Percentiles rank a stretch among this genome's conserved stretches.
phyloP scores from a whole-genome alignment of 805 yeast species.

The Candida yuanshanica region DNA sequence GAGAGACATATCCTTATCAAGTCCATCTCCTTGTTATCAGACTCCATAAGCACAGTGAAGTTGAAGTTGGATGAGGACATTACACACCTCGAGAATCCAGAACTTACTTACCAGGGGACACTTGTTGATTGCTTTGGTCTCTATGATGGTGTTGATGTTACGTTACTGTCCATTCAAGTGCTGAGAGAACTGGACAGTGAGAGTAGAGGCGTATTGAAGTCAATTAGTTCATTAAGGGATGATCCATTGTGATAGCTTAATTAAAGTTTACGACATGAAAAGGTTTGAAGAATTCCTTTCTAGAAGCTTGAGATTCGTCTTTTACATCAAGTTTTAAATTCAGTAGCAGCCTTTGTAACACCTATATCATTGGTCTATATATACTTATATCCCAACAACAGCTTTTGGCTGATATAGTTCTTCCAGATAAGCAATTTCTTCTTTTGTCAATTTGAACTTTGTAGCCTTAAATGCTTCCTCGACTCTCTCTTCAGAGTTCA shows the following conservation, averaged over 20 bases:
- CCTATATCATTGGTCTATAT: too few relatives aligned
- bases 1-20: constrained; percentile 9
- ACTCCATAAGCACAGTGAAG: constrained; percentile 1
- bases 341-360: too few relatives aligned
- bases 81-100: constrained; percentile 9
- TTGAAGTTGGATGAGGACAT: constrained; percentile 13
- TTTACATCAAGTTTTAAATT: too few relatives aligned
- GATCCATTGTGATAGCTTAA: neutral
- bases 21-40: constrained; percentile 12
- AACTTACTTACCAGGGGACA: constrained; percentile 16
- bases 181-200: neutral
- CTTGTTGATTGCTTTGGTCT: constrained; percentile 15
- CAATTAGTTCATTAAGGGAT: neutral
- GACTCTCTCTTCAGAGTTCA: constrained; percentile 40
- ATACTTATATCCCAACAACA: neutral
- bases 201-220: neutral
- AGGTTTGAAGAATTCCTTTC: too few relatives aligned
- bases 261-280: too few relatives aligned
- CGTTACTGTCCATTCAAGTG: constrained; percentile 8
- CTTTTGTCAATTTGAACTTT: constrained; percentile 29
- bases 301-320: too few relatives aligned
- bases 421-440: constrained; percentile 16
- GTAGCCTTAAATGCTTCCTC: constrained; percentile 45
- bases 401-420: constrained; percentile 18
- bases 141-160: constrained; percentile 11